Conservation (phyloP, 192 early-diverging fungal species). For the Oehlia diaphana region DNA sequence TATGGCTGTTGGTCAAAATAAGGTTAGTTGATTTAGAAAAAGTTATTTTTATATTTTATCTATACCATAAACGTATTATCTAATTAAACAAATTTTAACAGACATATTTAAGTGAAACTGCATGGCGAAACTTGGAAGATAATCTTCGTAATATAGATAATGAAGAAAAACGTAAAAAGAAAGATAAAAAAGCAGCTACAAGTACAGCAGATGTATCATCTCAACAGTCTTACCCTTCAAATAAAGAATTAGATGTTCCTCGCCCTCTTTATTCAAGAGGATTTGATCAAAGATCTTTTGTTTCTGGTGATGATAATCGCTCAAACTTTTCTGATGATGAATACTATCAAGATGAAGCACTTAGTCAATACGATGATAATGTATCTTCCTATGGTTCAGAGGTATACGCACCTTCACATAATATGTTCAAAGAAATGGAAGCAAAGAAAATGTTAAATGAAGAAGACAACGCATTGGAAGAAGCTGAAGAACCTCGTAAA, state of each 20-base stretch:
- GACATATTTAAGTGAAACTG: slow-evolving; percentile 71
- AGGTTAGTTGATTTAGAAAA: slow-evolving; percentile 32
- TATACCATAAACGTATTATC: not conserved
- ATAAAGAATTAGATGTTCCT: slow-evolving; percentile 33
- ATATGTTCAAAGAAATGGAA: slow-evolving; percentile 47
- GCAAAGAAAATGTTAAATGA: slow-evolving; percentile 50
- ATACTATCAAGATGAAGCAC: slow-evolving; percentile 48
- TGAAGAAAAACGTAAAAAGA: slow-evolving; percentile 53
- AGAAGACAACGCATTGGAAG: slow-evolving; percentile 43
- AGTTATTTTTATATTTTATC: too few relatives aligned
- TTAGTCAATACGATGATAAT: slow-evolving; percentile 32
- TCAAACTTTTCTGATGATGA: slow-evolving; percentile 66
- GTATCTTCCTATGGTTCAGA: slow-evolving; percentile 46
- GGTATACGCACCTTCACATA: slow-evolving; percentile 39
- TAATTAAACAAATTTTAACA: slow-evolving; percentile 35
- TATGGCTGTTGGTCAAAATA: slow-evolving; percentile 58
- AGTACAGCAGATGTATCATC: not conserved
- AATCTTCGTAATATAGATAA: slow-evolving; percentile 71
- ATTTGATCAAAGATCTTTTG: slow-evolving; percentile 42
- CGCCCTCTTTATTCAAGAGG: slow-evolving; percentile 35
- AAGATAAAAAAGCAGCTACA: slow-evolving; percentile 35
- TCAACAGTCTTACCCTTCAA: slow-evolving; percentile 10
- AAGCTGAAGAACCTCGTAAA: slow-evolving; percentile 53
- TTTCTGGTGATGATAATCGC: slow-evolving; percentile 53
- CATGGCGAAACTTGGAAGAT: slow-evolving; percentile 86